A percentile compares a stretch with the other conserved stretches of the same genome.
Evolutionary conservation across 352 stramenopile genomes (phyloP).

Genomic region (Hyaloperonospora brassicae): DNA sequence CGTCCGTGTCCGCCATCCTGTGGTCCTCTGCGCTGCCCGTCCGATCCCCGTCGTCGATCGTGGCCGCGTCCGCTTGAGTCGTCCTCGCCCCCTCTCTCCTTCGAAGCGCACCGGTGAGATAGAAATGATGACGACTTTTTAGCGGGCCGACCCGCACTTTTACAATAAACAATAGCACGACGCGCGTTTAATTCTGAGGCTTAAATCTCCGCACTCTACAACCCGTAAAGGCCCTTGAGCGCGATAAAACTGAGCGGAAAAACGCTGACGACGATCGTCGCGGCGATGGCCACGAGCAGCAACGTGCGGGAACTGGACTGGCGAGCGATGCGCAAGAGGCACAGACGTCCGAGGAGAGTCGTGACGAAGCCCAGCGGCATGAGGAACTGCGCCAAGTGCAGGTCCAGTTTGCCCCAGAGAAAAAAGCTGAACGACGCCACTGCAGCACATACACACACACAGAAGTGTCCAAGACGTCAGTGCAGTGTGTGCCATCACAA

Average conservation of each 20-base stretch:
- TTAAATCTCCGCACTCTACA: slow-evolving; percentile 16
- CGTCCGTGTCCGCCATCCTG: slow-evolving; percentile 25
- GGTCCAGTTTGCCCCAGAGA: slow-evolving; percentile 32
- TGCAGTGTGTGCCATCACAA: not conserved
- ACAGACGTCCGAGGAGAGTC: slow-evolving; percentile 29
- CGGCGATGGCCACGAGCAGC: slow-evolving; percentile 26
- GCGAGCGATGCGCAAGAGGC: slow-evolving; percentile 28
- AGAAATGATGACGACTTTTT: not conserved
- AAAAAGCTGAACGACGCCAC: slow-evolving; percentile 37
- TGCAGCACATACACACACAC: slow-evolving; percentile 4
- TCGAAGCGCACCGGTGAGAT: slow-evolving; percentile 1
- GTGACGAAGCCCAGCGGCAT: slow-evolving; percentile 29
- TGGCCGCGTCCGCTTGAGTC: slow-evolving; percentile 14
- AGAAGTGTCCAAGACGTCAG: slow-evolving; percentile 7
- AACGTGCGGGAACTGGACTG: slow-evolving; percentile 29
- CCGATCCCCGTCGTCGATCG: slow-evolving; percentile 1
- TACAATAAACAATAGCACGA: slow-evolving; percentile 6
- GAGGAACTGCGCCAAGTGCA: slow-evolving; percentile 21
- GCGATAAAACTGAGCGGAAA: slow-evolving; percentile 25
- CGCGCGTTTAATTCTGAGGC: slow-evolving; percentile 12
- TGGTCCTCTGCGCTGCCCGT: slow-evolving; percentile 4
- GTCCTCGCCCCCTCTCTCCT: slow-evolving; percentile 15
- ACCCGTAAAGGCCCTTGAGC: slow-evolving; percentile 15
- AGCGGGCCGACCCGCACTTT: not conserved
- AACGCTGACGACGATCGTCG: slow-evolving; percentile 29